Percentiles rank a stretch among this genome's conserved stretches.
Conservation (phyloP, 345 rosid genomes). For the Corymbia maculata region DNA sequence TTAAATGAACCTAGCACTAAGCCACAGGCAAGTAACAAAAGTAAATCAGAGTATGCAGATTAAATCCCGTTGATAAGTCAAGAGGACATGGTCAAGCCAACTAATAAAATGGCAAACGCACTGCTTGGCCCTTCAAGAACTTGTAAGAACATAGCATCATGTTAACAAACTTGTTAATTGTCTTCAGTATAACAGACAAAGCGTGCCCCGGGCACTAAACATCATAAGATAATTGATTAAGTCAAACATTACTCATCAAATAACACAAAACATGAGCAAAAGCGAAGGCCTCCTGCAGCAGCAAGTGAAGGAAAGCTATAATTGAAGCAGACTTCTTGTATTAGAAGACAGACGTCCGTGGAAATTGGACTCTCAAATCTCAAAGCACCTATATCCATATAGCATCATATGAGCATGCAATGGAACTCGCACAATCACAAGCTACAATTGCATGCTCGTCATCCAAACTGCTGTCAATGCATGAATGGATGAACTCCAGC, state of each 20-base stretch:
- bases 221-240: neutral
- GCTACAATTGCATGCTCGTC: neutral
- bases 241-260: neutral
- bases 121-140: neutral
- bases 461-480: neutral
- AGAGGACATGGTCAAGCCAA: neutral
- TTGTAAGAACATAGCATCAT: neutral
- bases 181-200: neutral
- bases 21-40: neutral
- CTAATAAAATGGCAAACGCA: neutral
- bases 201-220: neutral
- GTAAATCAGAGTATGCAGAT: neutral
- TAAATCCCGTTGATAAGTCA: neutral
- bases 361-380: neutral
- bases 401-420: neutral
- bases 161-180: neutral
- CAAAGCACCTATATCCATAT: neutral
- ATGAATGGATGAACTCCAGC: neutral
- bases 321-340: neutral
- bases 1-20: neutral
- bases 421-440: neutral
- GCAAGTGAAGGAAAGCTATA: neutral
- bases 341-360: neutral
- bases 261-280: neutral
- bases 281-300: neutral